Evolutionary conservation across 257 asterid species (phyloP), one percentile per base, ranked within the genome.

Genomic region (Mitragyna speciosa): DNA sequence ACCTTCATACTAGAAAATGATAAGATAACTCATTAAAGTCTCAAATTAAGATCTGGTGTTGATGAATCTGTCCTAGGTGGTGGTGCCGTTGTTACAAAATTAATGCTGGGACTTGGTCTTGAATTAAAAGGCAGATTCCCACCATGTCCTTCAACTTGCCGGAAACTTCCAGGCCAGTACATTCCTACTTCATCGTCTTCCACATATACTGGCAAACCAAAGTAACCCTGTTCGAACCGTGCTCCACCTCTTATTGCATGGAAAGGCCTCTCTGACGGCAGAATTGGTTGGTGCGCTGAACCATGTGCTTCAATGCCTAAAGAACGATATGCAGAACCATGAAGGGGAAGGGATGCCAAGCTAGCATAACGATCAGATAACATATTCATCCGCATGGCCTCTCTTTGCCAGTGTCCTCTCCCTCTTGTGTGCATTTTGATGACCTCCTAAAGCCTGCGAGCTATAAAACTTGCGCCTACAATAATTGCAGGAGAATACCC

Each of bases 361-460:
- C 94, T 95, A 0, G 99, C 92, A 51, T 91, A 92, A 72, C 96
- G 82, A 49, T 95, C 96, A 8, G 96, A 90, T 48, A 95, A 79
- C 92, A 92, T 90, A 39, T 94, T 97, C 95, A 95, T 88, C 16
- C 95, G 71, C 96, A 93, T 91, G 8, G 97, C 99, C 99, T 83
- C 98, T 79, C 82, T 93, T 95, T 0, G 97, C 99, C 0, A 95
- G 82, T 5, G 97, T 92, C 80, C 99, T 79, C 82, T 95, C 99
- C 54, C 99, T 85, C 84, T 95, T 95, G 85, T 95, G 99, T 3
- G 99, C 97, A 16, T 95, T 95, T 64, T 95, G 99, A 79, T 95
- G 99, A 0, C 99, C 99, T 10, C 99, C 99, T 71, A 95, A 68
- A 0, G 99, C 99, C 76, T 95, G 99, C 0, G 99, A 93, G 87